Base-by-base conservation (phyloP, 2,329 filamentous ascomycete genomes). In the Talaromyces sp. region DNA sequence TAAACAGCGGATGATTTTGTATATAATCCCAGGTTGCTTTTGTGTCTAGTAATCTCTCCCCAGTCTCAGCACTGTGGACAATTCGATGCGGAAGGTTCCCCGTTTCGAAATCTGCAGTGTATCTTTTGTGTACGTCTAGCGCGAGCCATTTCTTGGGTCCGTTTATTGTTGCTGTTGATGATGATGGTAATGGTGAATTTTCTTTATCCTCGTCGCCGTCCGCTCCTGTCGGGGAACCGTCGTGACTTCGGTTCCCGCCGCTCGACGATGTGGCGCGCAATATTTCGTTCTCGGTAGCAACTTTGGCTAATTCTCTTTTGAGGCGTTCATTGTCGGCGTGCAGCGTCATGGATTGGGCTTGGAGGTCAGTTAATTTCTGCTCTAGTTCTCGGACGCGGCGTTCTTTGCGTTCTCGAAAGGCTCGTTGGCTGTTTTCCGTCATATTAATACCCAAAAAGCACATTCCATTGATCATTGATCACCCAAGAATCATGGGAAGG, bases 371-470 rank as follows among this genome's bases (percentile, higher is more conserved):
- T 31, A 98, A 86, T 74, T 96, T 95, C 63, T 87, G 85, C 77
- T 98, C 93, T 25, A 98, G 87, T 65, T 98, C 92, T 75, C 93
- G 93, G 66, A 98, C 92, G 72, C 96, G 93, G 63, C 88, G 89
- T 75, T 98, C 93, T 77, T 98, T 98, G 69, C 93, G 89, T 77
- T 98, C 93, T 65, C 93, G 91, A 76, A 98, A 98, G 35, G 95
- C 93, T 69, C 93, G 89, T 83, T 98, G 95, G 55, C 93, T 97
- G 64, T 62, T 57, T 12, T 16, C 18, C n/a, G 5, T 11, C 11
- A 12, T 1, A 11, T 58, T 23, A 25, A 18, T 33, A 16, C 5
- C 18, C n/a, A n/a, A 5, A 44, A 14, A 11, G 23, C 28, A 3
- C 8, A 42, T 46, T 7, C 56, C 31, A 18, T 31, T 18, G n/a